phyloP scores from a whole-genome alignment of 345 rosid genomes.

The Populus pruinosa region DNA sequence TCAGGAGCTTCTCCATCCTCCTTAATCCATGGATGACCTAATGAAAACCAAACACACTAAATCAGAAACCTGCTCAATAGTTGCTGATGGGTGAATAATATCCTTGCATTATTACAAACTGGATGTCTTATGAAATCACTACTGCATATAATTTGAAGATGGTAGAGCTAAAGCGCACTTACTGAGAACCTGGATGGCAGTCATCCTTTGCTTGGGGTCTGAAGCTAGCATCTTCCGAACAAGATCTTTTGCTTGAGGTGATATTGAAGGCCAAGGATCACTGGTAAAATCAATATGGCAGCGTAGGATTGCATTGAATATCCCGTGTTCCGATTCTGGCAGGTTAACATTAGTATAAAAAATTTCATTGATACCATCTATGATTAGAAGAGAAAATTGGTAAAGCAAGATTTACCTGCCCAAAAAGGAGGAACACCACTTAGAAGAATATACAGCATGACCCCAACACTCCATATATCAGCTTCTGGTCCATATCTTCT shows the following conservation, averaged over 20 bases:
- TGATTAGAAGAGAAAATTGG: background rate
- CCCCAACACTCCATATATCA: constrained; percentile 72
- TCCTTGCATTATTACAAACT: background rate
- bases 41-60: background rate
- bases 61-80: background rate
- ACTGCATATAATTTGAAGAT: background rate
- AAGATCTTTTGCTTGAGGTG: constrained; percentile 84
- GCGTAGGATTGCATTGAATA: constrained; percentile 80
- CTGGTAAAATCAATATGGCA: constrained; percentile 77
- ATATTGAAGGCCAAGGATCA: constrained; percentile 95
- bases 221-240: constrained; percentile 85
- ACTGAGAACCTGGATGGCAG: constrained; percentile 90
- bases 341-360: background rate
- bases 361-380: background rate
- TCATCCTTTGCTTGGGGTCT: constrained; percentile 83
- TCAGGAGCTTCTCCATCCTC: constrained; percentile 86
- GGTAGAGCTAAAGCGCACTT: constrained; percentile 7
- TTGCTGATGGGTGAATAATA: background rate
- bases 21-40: constrained; percentile 76
- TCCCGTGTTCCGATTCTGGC: constrained; percentile 87
- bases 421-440: constrained; percentile 92
- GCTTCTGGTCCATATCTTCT: constrained; percentile 82
- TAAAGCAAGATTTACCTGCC: constrained; percentile 55
- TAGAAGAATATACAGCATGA: constrained; percentile 85
- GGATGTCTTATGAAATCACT: background rate